Percentiles rank a stretch among this genome's conserved stretches.
Evolutionary conservation across 495 filamentous ascomycete genomes (phyloP).

Genomic region (Jackrogersella minutella): DNA sequence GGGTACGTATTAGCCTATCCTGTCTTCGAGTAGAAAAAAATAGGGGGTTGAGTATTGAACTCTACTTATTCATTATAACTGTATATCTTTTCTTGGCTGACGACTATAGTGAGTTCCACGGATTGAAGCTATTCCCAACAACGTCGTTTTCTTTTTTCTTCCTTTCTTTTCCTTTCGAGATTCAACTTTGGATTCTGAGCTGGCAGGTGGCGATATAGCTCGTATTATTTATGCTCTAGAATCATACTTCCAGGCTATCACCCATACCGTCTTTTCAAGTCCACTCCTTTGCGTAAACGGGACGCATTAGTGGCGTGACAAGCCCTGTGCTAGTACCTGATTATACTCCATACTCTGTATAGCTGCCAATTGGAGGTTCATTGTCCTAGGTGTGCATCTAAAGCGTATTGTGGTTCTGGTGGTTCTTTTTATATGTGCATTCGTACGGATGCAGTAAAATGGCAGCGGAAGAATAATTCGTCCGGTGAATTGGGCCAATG

Average conservation of each 20-base stretch:
- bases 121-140: slow-evolving; percentile 35
- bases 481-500: slow-evolving; percentile 31
- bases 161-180: background rate
- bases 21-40: no score
- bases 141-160: background rate
- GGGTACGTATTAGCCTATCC: background rate
- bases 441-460: slow-evolving; percentile 18
- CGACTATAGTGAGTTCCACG: background rate
- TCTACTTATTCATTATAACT: no score
- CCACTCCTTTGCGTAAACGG: slow-evolving; percentile 26
- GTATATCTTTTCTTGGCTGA: no score
- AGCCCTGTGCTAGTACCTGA: slow-evolving; percentile 33
- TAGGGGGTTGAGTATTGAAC: no score
- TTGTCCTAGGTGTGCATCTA: slow-evolving; percentile 35
- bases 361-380: slow-evolving; percentile 31
- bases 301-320: slow-evolving; percentile 38
- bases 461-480: slow-evolving; percentile 21
- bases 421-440: slow-evolving; percentile 5
- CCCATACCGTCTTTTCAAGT: slow-evolving; percentile 33
- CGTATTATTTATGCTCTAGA: slow-evolving; percentile 22
- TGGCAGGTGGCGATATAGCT: slow-evolving; percentile 9
- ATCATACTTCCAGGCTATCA: slow-evolving; percentile 8
- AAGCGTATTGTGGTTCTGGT: slow-evolving; percentile 21
- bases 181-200: slow-evolving; percentile 1
- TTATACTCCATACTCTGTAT: slow-evolving; percentile 24